A percentile compares a stretch with the other conserved stretches of the same genome.
phyloP scores from a whole-genome alignment of 2,329 filamentous ascomycete species.

The Canariomyces notabilis region DNA sequence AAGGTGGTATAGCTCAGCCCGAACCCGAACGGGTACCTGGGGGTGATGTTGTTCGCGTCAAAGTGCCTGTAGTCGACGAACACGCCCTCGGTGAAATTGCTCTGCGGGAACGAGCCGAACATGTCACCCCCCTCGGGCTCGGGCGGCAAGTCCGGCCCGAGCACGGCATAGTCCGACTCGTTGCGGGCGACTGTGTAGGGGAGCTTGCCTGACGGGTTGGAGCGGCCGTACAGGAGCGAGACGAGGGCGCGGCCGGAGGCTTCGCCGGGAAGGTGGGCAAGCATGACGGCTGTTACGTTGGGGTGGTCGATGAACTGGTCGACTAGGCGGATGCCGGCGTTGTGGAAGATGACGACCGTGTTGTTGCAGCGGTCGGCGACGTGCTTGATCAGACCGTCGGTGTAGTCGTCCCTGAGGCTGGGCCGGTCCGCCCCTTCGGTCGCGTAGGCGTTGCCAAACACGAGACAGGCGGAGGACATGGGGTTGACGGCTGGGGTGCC shows the following conservation, averaged over 20 bases:
- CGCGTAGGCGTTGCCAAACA: constrained; percentile 63
- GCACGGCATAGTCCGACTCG: constrained; percentile 50
- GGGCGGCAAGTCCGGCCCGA: constrained; percentile 37
- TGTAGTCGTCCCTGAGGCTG: constrained; percentile 60
- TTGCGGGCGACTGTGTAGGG: constrained; percentile 58
- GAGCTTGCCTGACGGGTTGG: constrained; percentile 52
- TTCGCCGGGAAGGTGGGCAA: constrained; percentile 61
- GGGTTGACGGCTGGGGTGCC: constrained; percentile 44
- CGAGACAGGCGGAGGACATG: constrained; percentile 59
- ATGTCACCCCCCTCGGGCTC: too few relatives aligned
- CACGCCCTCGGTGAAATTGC: constrained; percentile 47
- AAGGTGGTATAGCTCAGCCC: constrained; percentile 55
- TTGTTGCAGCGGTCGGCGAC: constrained; percentile 56
- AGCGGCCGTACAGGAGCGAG: constrained; percentile 52
- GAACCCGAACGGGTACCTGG: constrained; percentile 52
- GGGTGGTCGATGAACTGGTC: constrained; percentile 58
- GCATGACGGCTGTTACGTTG: constrained; percentile 60
- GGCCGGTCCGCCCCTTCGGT: constrained; percentile 66
- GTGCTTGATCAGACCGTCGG: constrained; percentile 51
- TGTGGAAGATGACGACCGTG: constrained; percentile 62
- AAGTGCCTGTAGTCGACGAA: constrained; percentile 53
- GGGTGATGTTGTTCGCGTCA: constrained; percentile 42
- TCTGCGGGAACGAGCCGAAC: constrained; percentile 48
- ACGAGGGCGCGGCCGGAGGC: constrained; percentile 54
- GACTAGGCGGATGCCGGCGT: constrained; percentile 55